Conservation (phyloP, 1,284 basidiomycete species). For the Ganoderma leucocontextum region DNA sequence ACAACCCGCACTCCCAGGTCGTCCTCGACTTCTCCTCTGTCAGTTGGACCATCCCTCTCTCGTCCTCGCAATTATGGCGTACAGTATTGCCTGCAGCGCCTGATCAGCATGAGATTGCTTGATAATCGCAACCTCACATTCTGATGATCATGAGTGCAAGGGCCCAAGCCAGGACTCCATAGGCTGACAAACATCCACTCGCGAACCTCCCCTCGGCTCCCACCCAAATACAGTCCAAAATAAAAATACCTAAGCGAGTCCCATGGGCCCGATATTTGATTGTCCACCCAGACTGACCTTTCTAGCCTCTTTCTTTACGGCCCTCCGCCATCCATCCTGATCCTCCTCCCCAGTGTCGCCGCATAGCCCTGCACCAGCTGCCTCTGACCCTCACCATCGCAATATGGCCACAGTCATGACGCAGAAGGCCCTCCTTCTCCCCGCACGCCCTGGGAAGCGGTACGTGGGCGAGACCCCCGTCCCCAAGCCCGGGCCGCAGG, state of each 20-base stretch:
- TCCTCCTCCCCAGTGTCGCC: background rate
- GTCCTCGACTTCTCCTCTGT: background rate
- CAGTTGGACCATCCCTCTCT: background rate
- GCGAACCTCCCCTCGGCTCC: background rate
- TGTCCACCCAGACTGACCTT: background rate
- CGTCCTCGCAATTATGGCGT: background rate
- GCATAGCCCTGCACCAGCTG: background rate
- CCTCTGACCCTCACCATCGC: too few species aligned
- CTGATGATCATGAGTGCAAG: background rate
- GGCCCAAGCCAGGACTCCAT: background rate
- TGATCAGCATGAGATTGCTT: slow-evolving; percentile 1
- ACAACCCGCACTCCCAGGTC: background rate
- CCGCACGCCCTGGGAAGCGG: slow-evolving; percentile 28
- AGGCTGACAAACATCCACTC: background rate
- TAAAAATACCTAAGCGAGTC: background rate
- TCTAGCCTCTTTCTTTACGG: background rate
- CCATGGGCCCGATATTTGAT: background rate
- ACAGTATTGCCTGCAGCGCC: background rate
- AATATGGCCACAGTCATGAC: slow-evolving; percentile 1
- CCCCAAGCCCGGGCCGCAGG: slow-evolving; percentile 46
- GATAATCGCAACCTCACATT: background rate
- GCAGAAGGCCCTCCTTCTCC: slow-evolving; percentile 40
- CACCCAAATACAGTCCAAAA: background rate
- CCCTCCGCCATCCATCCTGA: background rate
- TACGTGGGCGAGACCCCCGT: slow-evolving; percentile 31